Evolutionary conservation across 2,329 filamentous ascomycete genomes (phyloP).

Genomic region (Botrytis deweyae): DNA sequence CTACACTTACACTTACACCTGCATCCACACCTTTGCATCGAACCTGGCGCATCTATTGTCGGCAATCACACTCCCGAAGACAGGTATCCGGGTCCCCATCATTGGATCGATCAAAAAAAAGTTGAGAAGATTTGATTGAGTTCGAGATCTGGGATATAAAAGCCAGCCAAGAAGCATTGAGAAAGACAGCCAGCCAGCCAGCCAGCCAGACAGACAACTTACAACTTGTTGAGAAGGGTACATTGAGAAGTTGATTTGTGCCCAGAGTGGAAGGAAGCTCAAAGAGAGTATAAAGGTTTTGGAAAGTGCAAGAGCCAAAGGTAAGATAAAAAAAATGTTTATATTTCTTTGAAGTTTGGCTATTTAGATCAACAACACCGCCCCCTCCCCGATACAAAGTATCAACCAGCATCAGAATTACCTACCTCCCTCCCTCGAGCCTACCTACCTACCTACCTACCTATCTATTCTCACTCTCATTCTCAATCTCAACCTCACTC

Average conservation of each 20-base stretch:
- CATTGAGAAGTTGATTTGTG: neutral
- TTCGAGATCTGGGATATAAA: neutral
- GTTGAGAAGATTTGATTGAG: neutral
- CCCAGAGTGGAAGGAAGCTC: neutral
- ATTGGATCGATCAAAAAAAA: neutral
- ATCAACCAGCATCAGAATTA: neutral
- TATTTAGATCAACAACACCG: neutral
- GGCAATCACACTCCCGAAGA: neutral
- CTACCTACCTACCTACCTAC: neutral
- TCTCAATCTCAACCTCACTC: neutral
- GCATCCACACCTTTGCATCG: neutral
- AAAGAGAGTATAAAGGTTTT: conserved; percentile 9
- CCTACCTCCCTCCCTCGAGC: neutral
- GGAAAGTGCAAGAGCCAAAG: neutral
- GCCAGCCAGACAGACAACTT: neutral
- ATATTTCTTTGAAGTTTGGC: conserved; percentile 4
- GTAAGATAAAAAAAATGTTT: conserved; percentile 6
- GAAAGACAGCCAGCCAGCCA: neutral
- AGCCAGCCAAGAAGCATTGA: conserved; percentile 10
- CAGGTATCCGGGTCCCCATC: conserved; percentile 8
- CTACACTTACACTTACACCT: neutral
- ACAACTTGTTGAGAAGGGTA: neutral
- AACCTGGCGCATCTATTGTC: conserved; percentile 13
- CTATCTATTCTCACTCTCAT: no score
- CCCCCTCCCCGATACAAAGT: neutral